Base-by-base conservation (phyloP, 2,329 filamentous ascomycete genomes). In the Fusarium sp. region DNA sequence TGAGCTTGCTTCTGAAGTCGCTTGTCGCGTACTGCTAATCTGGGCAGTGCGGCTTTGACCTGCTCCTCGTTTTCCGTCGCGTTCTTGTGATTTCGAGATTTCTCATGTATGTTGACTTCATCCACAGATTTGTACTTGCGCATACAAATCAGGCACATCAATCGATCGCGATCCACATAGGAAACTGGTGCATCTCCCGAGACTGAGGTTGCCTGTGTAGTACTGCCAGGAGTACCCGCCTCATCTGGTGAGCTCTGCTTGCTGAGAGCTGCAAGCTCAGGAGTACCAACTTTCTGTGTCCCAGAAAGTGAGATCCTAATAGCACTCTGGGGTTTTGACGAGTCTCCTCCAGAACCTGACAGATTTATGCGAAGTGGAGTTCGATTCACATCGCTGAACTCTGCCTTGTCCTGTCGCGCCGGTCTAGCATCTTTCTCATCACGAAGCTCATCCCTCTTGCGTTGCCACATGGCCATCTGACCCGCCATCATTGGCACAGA, bases 101-200 rank as follows among this genome's bases (percentile, higher is more conserved):
- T 80, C 60, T 84, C 82, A 72, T 85, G 83, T 11, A 80, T 82
- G 67, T 81, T 73, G 33, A 84, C 78, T 58, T 85, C 82, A 26
- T 83, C 81, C 7, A 80, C 57, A 2, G 81, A 82, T 64, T 84
- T 84, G 76, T 84, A 85, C 64, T 83, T 83, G 73, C 82, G 82
- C 82, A 83, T 83, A 69, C 83, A 85, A 53, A 85, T 80, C 23
- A 84, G 76, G 59, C 83, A 85, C 79, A 82, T 82, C 18, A 85
- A 73, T 37, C 80, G 85, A 4, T 85, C 85, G 26, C 85, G 80
- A 66, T 93, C 90, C 9, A 88, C 87, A 70, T 88, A 93, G 1
- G 89, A 91, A 9, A 80, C 69, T 60, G 64, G 20, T 10, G 53
- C 27, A 15, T 74, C 66, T 30, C 56, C 58, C 9, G 58, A 49